Base-by-base conservation (phyloP, 768 basidiomycete genomes). In the Leccinum truebloodii region DNA sequence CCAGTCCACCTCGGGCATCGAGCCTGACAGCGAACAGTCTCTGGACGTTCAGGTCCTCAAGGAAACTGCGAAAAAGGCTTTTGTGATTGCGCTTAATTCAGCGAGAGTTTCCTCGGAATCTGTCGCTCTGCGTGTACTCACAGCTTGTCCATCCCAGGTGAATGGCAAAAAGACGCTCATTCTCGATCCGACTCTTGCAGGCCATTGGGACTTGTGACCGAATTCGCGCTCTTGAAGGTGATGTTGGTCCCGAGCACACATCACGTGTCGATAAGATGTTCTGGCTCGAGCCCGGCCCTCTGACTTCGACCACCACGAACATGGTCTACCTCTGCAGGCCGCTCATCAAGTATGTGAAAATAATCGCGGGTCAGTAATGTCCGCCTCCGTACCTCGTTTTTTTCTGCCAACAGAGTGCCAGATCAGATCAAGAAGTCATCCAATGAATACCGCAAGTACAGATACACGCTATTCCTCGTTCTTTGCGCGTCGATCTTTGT, bases 251-350 rank as follows among this genome's bases (percentile, higher is more conserved):
- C 26, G 26, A 26, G 26, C 26, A 26, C 26, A 26, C 26, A 26
- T 26, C 26, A 26, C 26, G 26, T 26, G 26, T 26, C 26, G 95
- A 98, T 79, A 97, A 97, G 80, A 96, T 99, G 92, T 97, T 95
- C 77, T 99, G 97, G 96, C 85, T 99, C 24, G 97, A 98, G 75
- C 75, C 89, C 12, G 95, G 95, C 18, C 88, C 92, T 9, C 76
- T 98, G 51, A 81, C 86, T 13, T 89, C 92, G 3, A 82, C 86
- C 3, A 95, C 95, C 6, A 83, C 90, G 35, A 95, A 95, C 67
- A 8, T 30, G 28, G 28, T 30, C 28, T 30, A 30, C 28, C 7
- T 30, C 28, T 30, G 28, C 0, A 0, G 28, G 28, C 28, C 28
- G 28, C 28, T 30, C 28, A 30, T 30, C 28, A 30, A 30, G 28